Evolutionary conservation across 2,329 filamentous ascomycete species (phyloP), one percentile per base, ranked within the genome.

Genomic region (Beauveria sp.): DNA sequence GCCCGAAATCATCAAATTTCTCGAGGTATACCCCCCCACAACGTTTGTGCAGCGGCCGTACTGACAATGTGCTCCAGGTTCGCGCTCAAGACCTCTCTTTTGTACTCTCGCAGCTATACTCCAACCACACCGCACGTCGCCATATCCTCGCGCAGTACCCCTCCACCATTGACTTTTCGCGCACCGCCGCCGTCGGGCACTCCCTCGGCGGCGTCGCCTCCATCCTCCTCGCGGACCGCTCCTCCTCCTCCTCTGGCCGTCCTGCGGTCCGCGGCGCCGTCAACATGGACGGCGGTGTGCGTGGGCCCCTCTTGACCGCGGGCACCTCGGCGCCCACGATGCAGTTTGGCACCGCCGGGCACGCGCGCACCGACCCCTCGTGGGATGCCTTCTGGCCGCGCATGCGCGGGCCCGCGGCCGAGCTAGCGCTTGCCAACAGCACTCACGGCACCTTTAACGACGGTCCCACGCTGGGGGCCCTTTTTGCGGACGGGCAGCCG

Each of bases 121-220:
- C 34, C 5, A 61, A 61, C 24, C 5, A 12, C 14, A 20, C n/a
- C 34, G 40, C 55, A 1, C 50, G 24, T 3, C 16, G 30, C 6
- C 50, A 50, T 1, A 38, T 61, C 1, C 24, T 64, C 1, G 55
- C 57, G 14, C 42, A 60, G 12, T 62, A 64, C 28, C 58, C 67
- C 3, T 43, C 69, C 18, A 63, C 64, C 16, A 67, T 70, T 10
- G 61, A 67, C 56, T 59, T 62, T 9, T 53, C 50, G n/a, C 65
- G 64, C 34, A 50, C 66, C 18, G 58, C 63, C 45, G 68, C 73
- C 24, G 73, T 71, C 49, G 75, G 76, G 0, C 72, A 74, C 63
- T 74, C 72, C 72, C 65, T 74, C 9, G 73, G 73, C 18, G 73
- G 72, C 3, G 71, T 72, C 2, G 68, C 73, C 0, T 65, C 74